Evolutionary conservation across 2,329 filamentous ascomycete genomes (phyloP), one percentile per base, ranked within the genome.

Genomic region (Sporothrix brasiliensis): DNA sequence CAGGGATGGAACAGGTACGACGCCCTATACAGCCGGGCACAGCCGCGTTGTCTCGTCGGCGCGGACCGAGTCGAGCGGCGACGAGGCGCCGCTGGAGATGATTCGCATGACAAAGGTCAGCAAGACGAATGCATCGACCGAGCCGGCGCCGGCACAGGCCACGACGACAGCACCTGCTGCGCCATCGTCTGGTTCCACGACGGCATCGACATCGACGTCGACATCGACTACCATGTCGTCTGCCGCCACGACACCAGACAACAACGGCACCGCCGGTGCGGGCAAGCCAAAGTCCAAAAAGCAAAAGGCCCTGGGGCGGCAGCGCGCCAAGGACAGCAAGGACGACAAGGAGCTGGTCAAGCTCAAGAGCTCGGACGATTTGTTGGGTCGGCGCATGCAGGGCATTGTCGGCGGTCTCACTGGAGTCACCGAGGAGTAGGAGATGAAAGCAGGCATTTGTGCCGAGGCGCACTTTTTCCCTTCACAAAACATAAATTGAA

Each of bases 61-160:
- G 68, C 69, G 24, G 70, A 85, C 82, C 60, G 91, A 88, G 79
- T 91, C 83, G 16, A 91, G 89, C 13, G 92, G 89, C 0, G 92
- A 95, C 47, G 93, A 97, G 73, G 81, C 84, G 24, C 92, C 92
- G 3, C 79, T 97, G 11, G 94, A 97, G 79, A 97, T 97, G 83
- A 89, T 86, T 75, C 87, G 90, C 83, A 86, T 84, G n/a, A 82
- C 84, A 14, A 82, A 81, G 73, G 76, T 81, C 71, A 75, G 74
- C 72, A 76, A 75, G 54, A 74, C 69, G 19, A 75, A 75, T 34
- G 71, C 71, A 58, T 73, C 75, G 71, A 61, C 21, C 52, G 11
- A 39, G 39, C 39, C 24, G 3, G 9, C 63, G 7, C 30, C 47
- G 24, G 9, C 61, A n/a, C 3, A 7, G 13, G 7, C 27, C 34